These are phyloP conservation scores for Talaromyces verruculosus DNA, from an alignment of 2,329 filamentous ascomycete genomes.

Conservation along the genomic window DNA sequence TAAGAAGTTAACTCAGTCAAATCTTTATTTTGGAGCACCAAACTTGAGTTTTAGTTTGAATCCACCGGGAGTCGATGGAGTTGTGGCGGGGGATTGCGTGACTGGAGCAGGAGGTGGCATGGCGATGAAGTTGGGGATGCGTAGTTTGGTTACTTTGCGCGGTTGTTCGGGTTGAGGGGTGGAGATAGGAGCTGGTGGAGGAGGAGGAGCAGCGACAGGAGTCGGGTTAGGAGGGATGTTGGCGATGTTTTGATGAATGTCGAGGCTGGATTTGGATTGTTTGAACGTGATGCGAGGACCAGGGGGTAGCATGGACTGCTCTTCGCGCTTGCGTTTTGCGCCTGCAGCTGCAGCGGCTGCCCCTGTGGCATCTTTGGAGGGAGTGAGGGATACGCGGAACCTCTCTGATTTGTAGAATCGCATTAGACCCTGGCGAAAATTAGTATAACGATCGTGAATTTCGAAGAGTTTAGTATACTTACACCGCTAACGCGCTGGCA, in stretches of 20 bases:
- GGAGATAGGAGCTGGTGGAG: slow-evolving; percentile 17
- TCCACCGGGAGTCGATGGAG: slow-evolving; percentile 36
- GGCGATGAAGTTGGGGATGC: slow-evolving; percentile 35
- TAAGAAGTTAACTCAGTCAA: neutral
- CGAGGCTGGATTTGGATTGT: slow-evolving; percentile 42
- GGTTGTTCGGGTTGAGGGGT: slow-evolving; percentile 23
- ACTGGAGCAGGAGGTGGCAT: slow-evolving; percentile 32
- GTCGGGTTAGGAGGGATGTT: slow-evolving; percentile 23
- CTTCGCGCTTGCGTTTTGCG: slow-evolving; percentile 44
- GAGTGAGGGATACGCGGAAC: slow-evolving; percentile 39
- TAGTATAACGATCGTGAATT: neutral
- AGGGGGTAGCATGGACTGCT: slow-evolving; percentile 36
- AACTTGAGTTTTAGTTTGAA: slow-evolving; percentile 47
- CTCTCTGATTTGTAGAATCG: slow-evolving; percentile 43
- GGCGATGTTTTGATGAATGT: slow-evolving; percentile 12
- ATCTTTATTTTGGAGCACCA: slow-evolving; percentile 34
- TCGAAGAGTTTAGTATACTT: slow-evolving; percentile 21
- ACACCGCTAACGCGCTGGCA: slow-evolving; percentile 55
- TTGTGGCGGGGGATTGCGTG: slow-evolving; percentile 29
- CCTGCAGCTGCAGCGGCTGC: slow-evolving; percentile 19
- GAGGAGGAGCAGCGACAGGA: neutral
- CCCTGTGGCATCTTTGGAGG: slow-evolving; percentile 30
- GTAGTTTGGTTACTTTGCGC: slow-evolving; percentile 33
- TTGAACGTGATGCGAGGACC: slow-evolving; percentile 45
- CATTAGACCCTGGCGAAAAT: slow-evolving; percentile 41